Evolutionary conservation across 2,329 filamentous ascomycete genomes (phyloP).

Genomic region (Fusarium phyllophilum): DNA sequence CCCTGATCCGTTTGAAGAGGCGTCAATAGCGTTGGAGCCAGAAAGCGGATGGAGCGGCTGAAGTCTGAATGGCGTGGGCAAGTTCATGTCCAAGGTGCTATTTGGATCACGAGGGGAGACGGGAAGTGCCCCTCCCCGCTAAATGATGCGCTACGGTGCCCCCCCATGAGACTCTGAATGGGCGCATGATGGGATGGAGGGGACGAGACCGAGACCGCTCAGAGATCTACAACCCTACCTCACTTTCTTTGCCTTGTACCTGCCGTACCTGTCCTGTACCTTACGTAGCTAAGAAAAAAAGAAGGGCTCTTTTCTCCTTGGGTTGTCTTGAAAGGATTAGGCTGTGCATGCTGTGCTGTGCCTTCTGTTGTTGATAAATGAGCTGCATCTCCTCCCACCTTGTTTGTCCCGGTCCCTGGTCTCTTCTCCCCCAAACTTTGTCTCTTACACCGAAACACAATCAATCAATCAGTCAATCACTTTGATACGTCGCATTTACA

Average conservation of each 20-base stretch:
- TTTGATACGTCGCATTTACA: background rate
- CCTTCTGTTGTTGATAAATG: slow-evolving; percentile 16
- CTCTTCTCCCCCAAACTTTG: background rate
- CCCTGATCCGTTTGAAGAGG: slow-evolving; percentile 9
- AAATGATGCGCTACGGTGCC: background rate
- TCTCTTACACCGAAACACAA: background rate
- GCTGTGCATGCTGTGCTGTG: background rate
- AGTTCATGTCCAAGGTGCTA: background rate
- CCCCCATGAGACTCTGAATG: slow-evolving; percentile 18
- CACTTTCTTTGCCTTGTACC: slow-evolving; percentile 11
- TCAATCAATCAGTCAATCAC: background rate
- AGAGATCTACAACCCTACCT: slow-evolving; percentile 26
- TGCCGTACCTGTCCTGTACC: slow-evolving; percentile 8
- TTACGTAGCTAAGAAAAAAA: slow-evolving; percentile 3
- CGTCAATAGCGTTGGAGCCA: slow-evolving; percentile 18
- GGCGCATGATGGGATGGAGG: slow-evolving; percentile 28
- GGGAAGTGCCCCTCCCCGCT: slow-evolving; percentile 12
- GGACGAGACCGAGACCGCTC: slow-evolving; percentile 31
- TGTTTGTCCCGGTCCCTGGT: background rate
- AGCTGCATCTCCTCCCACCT: slow-evolving; percentile 29
- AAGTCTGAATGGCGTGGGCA: slow-evolving; percentile 5
- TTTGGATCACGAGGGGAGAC: slow-evolving; percentile 27
- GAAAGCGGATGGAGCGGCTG: slow-evolving; percentile 21
- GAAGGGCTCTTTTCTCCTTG: background rate
- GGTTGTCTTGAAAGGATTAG: background rate